Percentiles rank a stretch among this genome's conserved stretches.
phyloP scores from a whole-genome alignment of 352 stramenopile species.

The Hyaloperonospora arabidopsidis region DNA sequence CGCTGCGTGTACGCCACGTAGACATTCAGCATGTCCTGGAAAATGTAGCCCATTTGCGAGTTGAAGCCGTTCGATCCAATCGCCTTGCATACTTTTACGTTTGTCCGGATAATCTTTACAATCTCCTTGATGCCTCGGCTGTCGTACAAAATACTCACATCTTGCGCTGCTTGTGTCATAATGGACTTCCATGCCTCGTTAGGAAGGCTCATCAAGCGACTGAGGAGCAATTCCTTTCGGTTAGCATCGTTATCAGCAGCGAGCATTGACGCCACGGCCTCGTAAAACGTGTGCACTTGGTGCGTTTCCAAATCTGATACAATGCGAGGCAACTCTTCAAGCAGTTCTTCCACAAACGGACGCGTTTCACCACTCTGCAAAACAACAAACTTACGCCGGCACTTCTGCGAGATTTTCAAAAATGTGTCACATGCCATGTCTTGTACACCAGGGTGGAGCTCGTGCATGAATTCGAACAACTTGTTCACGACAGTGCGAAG shows the following conservation, averaged over 20 bases:
- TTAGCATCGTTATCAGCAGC: slow-evolving; percentile 65
- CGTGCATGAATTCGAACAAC: slow-evolving; percentile 99
- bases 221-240: slow-evolving; percentile 87
- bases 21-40: slow-evolving; percentile 98
- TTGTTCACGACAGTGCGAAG: slow-evolving; percentile 99
- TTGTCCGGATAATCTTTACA: slow-evolving; percentile 97
- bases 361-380: slow-evolving; percentile 88
- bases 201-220: slow-evolving; percentile 92
- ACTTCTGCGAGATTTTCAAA: slow-evolving; percentile 98
- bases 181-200: slow-evolving; percentile 89
- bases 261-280: slow-evolving; percentile 91
- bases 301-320: slow-evolving; percentile 97
- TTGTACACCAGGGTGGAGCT: slow-evolving; percentile 98
- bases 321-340: slow-evolving; percentile 91
- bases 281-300: slow-evolving; percentile 99
- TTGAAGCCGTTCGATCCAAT: slow-evolving; percentile 94
- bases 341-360: slow-evolving; percentile 96
- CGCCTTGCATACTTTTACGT: slow-evolving; percentile 93
- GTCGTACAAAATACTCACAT: slow-evolving; percentile 79
- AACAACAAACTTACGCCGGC: slow-evolving; percentile 95
- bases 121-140: slow-evolving; percentile 84
- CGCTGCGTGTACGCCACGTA: slow-evolving; percentile 98
- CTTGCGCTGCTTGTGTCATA: slow-evolving; percentile 67
- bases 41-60: slow-evolving; percentile 96
- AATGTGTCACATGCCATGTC: slow-evolving; percentile 99